phyloP scores from a whole-genome alignment of 2,329 filamentous ascomycete genomes.

The Ophiocordyceps camponoti-leonardi region DNA sequence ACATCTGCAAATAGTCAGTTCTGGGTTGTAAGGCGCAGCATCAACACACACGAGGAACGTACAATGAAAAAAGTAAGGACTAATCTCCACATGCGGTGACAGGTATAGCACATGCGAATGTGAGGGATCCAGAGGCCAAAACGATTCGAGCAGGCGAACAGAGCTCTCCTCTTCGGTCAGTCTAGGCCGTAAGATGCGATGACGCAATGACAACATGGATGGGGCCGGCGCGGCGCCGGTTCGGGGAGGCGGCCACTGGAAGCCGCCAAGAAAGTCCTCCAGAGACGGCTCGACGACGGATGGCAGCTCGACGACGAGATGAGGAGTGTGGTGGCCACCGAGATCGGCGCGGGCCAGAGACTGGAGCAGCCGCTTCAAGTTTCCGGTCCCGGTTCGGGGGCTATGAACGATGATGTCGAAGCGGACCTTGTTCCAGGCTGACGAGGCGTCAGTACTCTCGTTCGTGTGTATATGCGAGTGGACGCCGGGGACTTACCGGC shows the following conservation, averaged over 20 bases:
- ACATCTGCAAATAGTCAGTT: constrained; percentile 32
- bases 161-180: constrained; percentile 54
- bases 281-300: constrained; percentile 48
- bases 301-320: constrained; percentile 74
- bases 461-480: constrained; percentile 1
- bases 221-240: constrained; percentile 20
- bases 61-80: constrained; percentile 70
- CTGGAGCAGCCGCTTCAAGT: constrained; percentile 56
- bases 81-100: constrained; percentile 64
- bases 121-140: constrained; percentile 53
- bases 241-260: constrained; percentile 46
- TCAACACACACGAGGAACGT: constrained; percentile 8
- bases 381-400: constrained; percentile 50
- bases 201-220: constrained; percentile 52
- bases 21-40: not conserved
- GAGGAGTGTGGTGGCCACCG: constrained; percentile 48
- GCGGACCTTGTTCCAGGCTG: constrained; percentile 60
- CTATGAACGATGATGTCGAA: constrained; percentile 79
- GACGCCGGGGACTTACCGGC: constrained; percentile 25
- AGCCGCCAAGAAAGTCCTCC: constrained; percentile 41
- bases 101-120: constrained; percentile 69
- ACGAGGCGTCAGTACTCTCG: constrained; percentile 3
- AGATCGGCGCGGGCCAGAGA: constrained; percentile 67
- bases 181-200: constrained; percentile 46
- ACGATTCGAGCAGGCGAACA: constrained; percentile 65